phyloP scores from a whole-genome alignment of 345 rosid genomes.

The Citrus glauca region DNA sequence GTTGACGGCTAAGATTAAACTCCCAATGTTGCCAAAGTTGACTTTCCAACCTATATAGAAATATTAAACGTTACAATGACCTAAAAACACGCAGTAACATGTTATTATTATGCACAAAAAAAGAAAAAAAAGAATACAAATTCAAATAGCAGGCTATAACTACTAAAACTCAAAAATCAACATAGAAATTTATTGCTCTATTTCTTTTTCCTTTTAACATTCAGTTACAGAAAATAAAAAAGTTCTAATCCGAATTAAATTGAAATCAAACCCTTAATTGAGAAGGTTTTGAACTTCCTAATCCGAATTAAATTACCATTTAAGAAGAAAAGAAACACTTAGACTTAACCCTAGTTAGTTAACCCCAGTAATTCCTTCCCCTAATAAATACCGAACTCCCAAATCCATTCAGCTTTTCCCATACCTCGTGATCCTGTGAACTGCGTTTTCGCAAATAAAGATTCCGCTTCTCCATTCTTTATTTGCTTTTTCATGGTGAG shows the following conservation, averaged over 20 bases:
- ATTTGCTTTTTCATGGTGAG: slow-evolving; percentile 10
- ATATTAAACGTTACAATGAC: not conserved
- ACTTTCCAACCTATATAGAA: not conserved
- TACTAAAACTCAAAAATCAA: not conserved
- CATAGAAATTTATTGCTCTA: not conserved
- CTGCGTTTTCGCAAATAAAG: not conserved
- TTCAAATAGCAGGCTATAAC: not conserved
- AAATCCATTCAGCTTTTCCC: not conserved
- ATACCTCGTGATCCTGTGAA: not conserved
- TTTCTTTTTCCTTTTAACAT: not conserved
- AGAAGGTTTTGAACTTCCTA: not conserved
- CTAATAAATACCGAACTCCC: slow-evolving; percentile 14
- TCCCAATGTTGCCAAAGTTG: not conserved
- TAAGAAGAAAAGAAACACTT: not conserved
- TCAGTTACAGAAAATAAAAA: not conserved
- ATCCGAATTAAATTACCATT: not conserved
- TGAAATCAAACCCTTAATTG: not conserved
- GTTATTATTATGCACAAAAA: not conserved
- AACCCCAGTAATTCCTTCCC: not conserved
- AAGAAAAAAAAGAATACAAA: too few species aligned
- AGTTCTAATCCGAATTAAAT: too few species aligned
- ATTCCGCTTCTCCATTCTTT: not conserved
- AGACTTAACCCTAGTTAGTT: slow-evolving; percentile 1
- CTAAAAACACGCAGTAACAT: not conserved
- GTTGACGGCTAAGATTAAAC: not conserved